These are phyloP conservation scores for Lignosus rhinocerotis DNA, from an alignment of 1,284 basidiomycete genomes.

Conservation along the genomic window DNA sequence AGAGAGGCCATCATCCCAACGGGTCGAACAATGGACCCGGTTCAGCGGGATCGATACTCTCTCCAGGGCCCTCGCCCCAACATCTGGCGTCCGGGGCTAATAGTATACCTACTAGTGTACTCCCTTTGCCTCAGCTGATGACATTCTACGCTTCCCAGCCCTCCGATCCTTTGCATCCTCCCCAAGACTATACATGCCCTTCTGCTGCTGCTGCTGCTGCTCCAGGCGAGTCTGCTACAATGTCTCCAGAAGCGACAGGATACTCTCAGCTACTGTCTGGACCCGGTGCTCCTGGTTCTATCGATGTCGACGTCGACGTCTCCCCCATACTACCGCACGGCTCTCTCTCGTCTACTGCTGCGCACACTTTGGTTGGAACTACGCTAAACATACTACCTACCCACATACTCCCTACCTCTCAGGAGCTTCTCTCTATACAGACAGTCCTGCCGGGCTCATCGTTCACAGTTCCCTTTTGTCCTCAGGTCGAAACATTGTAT, in stretches of 20 bases:
- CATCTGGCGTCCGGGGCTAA: neutral
- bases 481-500: neutral
- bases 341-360: neutral
- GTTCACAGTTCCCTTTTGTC: constrained; percentile 19
- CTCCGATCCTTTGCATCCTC: neutral
- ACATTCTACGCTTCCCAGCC: neutral
- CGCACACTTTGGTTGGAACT: neutral
- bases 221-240: neutral
- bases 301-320: neutral
- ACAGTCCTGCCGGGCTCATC: constrained; percentile 15
- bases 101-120: neutral
- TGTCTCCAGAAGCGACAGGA: neutral
- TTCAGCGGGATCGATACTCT: neutral
- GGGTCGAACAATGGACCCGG: neutral
- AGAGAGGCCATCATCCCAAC: neutral
- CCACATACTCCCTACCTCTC: neutral
- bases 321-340: neutral
- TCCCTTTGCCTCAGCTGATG: neutral
- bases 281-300: neutral
- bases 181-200: neutral
- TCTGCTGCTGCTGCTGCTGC: neutral
- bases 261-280: neutral
- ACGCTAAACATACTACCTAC: neutral
- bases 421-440: neutral
- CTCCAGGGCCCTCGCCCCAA: too few species aligned